Base-by-base conservation (phyloP, 139 green algal genomes). In the Penium margaritaceum region DNA sequence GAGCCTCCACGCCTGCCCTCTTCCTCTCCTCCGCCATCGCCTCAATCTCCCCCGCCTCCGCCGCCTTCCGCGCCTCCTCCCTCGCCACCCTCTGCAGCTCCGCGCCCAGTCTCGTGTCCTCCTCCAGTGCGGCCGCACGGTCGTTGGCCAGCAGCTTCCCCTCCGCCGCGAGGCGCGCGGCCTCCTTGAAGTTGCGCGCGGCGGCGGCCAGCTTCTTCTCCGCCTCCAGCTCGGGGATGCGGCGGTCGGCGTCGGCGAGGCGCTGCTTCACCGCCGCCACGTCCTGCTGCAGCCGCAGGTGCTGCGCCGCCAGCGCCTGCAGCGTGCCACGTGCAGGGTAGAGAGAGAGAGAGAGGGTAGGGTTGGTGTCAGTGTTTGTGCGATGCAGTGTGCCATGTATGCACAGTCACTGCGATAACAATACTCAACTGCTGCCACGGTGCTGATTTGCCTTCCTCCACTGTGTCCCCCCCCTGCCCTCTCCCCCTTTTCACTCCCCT, bases 101-200 rank as follows among this genome's bases (percentile, higher is more conserved):
- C 21, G 19, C 29, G 15, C 19, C 67, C 57, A 53, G 27, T 21
- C 21, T 21, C 34, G 17, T 21, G 9, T 70, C 46, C 67, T 75
- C 51, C 33, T 9, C 9, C 37, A 44, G 51, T 24, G 35, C 55
- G 4, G 21, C 21, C 9, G 70, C 67, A 17, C 29, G 35, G 2
- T 75, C 67, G 19, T 34, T 67, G 17, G 67, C 19, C 21, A 75
- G 24, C 0, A 68, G 24, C 55, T 75, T 75, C 5, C 33, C 67
- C n/a, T 75, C 67, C 1, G 67, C 67, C 0, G 46, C 36, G 14
- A 75, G 67, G 17, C 67, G 67, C 15, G 67, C 67, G 14, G 67
- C 67, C 37, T 75, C 67, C 29, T 75, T 75, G 55, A 75, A 75
- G 37, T 75, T 67, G 5, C 55, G n/a, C 7, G 35, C 69, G 37